These are phyloP conservation scores for Amphicarpaea edgeworthii DNA, from an alignment of 306 rosid genomes.

Conservation along the genomic window DNA sequence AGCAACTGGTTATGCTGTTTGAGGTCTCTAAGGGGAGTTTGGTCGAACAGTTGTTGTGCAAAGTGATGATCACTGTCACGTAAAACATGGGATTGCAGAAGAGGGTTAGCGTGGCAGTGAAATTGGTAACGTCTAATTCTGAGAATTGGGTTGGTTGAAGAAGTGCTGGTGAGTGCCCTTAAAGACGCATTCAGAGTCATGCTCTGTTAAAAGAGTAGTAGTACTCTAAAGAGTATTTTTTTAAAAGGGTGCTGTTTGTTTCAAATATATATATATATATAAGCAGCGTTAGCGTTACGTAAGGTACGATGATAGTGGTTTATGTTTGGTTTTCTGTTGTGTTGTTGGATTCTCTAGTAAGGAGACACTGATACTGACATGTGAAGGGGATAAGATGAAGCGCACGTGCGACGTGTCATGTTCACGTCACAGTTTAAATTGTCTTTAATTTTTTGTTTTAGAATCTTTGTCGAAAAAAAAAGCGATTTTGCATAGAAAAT, in stretches of 20 bases:
- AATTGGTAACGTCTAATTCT: slow-evolving; percentile 29
- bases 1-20: slow-evolving; percentile 56
- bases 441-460: too few relatives aligned
- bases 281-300: background rate
- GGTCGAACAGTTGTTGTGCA: slow-evolving; percentile 68
- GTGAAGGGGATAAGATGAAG: background rate
- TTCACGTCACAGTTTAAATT: background rate
- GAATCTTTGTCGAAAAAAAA: too few relatives aligned
- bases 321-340: too few relatives aligned
- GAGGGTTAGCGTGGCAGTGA: slow-evolving; percentile 7
- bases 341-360: background rate
- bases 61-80: background rate
- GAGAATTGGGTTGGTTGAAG: slow-evolving; percentile 41
- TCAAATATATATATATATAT: background rate
- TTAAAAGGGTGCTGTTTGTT: background rate
- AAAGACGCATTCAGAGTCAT: slow-evolving; percentile 46
- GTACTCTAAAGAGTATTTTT: background rate
- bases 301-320: too few relatives aligned
- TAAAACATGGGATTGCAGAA: background rate
- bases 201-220: background rate
- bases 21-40: slow-evolving; percentile 54
- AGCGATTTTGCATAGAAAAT: too few relatives aligned
- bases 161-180: slow-evolving; percentile 43
- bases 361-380: background rate
- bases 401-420: background rate